These are phyloP conservation scores for Penicillium tannophilum DNA, from an alignment of 495 filamentous ascomycete genomes.

Conservation along the genomic window DNA sequence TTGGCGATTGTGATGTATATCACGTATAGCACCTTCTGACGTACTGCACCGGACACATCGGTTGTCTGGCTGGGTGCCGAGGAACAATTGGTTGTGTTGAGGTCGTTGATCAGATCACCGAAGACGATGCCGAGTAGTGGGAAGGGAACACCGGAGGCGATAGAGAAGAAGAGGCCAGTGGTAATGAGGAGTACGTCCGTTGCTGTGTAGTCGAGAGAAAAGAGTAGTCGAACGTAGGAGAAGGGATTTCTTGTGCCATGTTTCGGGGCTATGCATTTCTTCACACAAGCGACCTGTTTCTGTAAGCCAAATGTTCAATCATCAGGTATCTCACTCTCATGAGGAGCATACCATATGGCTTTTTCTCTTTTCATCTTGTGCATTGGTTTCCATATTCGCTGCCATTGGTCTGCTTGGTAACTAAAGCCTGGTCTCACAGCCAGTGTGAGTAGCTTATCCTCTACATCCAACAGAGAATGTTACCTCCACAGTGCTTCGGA, in stretches of 20 bases:
- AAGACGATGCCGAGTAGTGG: conserved; percentile 70
- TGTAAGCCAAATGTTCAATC: background rate
- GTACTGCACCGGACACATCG: conserved; percentile 25
- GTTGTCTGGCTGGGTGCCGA: conserved; percentile 11
- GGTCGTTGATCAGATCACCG: conserved; percentile 61
- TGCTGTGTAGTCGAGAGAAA: conserved; percentile 36
- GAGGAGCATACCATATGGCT: background rate
- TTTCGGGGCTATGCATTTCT: background rate
- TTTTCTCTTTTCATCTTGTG: background rate
- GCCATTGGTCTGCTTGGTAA: too few species aligned
- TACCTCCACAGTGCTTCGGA: too few species aligned
- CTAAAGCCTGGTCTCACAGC: too few species aligned
- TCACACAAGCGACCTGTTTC: background rate
- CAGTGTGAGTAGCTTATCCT: too few species aligned
- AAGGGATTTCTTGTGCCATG: conserved; percentile 18
- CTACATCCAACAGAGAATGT: too few species aligned
- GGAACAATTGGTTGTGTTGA: conserved; percentile 37
- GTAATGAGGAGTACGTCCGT: conserved; percentile 33
- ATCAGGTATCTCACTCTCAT: background rate
- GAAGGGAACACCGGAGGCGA: conserved; percentile 65
- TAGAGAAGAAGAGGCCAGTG: conserved; percentile 52
- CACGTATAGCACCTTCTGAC: conserved; percentile 58
- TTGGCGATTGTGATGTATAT: conserved; percentile 64
- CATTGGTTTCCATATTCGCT: too few species aligned
- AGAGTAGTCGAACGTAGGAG: conserved; percentile 30